Evolutionary conservation across 176 grass and related monocot genomes (phyloP), one percentile per base, ranked within the genome.

Genomic region (Ensete ventricosum): DNA sequence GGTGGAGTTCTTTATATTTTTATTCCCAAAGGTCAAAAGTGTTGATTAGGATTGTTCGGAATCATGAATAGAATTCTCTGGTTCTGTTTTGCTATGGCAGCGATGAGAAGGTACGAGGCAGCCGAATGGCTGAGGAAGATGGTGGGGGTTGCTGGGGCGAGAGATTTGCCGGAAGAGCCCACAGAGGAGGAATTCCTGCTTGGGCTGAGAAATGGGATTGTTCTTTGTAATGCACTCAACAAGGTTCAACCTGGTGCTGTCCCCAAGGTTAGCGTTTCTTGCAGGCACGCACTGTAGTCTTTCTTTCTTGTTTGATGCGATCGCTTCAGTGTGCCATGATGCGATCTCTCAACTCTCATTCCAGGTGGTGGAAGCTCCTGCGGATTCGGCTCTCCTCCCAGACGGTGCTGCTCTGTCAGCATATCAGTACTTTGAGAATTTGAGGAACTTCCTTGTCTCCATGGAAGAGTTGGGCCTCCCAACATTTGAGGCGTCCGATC

Each of bases 161-260:
- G 59, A 50, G 88, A 98, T 78, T 89, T 98, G 49, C 80, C 90
- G 48, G 90, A 91, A 85, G 91, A 84, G 72, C 95, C 90, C 14
- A 93, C 90, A 0, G 90, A 91, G 82, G 88, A 98, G 81, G 90
- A 98, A 84, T 93, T 98, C 79, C 83, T 87, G 69, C 29, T 87
- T 48, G 88, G 88, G 48, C 82, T 98, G 62, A 93, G 90, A 82
- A 98, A 89, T 82, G 95, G 95, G 51, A 98, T 98, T 79, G 24
- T 98, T 84, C 95, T 98, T 52, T 98, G 95, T 82, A 93, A 89
- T 89, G 84, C 88, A 54, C 82, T 93, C 23, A 98, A 98, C 77
- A 98, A 91, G 76, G 78, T 98, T 85, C 90, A 89, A 69, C 86
- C 82, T 73, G 94, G 86, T 22, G 73, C 88, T 0, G 86, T 98